Evolutionary conservation across 352 stramenopile species (phyloP).

Genomic region (Chrysophaeum taylorii): DNA sequence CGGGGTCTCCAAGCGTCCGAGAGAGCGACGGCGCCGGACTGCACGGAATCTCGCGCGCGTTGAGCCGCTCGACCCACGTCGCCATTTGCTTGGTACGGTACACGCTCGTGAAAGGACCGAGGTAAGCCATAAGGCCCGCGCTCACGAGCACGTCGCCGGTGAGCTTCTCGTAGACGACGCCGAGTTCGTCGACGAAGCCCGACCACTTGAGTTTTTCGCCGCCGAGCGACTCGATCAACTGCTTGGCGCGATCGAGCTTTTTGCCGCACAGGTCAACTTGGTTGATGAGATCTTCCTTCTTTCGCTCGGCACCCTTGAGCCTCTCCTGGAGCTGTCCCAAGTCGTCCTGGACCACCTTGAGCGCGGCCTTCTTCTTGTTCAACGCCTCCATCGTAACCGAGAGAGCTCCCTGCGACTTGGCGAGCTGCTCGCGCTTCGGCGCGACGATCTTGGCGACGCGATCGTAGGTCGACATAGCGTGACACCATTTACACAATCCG

Average conservation of each 20-base stretch:
- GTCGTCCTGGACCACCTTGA: slow-evolving; percentile 78
- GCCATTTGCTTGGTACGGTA: slow-evolving; percentile 65
- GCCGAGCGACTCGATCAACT: slow-evolving; percentile 77
- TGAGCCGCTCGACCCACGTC: slow-evolving; percentile 55
- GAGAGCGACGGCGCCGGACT: slow-evolving; percentile 41
- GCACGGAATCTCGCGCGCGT: slow-evolving; percentile 37
- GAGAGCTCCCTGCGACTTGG: slow-evolving; percentile 62
- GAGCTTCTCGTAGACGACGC: slow-evolving; percentile 66
- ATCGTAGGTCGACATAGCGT: slow-evolving; percentile 81
- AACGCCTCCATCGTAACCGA: slow-evolving; percentile 73
- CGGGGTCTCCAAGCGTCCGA: slow-evolving; percentile 70
- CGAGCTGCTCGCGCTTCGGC: slow-evolving; percentile 74
- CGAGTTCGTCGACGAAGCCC: slow-evolving; percentile 65
- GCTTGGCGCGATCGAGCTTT: slow-evolving; percentile 77
- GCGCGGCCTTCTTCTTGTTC: slow-evolving; percentile 71
- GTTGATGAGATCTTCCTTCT: slow-evolving; percentile 77
- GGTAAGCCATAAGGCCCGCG: slow-evolving; percentile 76
- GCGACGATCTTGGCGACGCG: slow-evolving; percentile 78
- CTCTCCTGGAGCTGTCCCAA: slow-evolving; percentile 66
- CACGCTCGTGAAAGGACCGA: slow-evolving; percentile 79
- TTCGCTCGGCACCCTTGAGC: slow-evolving; percentile 69
- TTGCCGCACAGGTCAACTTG: slow-evolving; percentile 82
- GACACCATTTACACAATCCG: slow-evolving; percentile 81
- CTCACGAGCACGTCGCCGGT: slow-evolving; percentile 80
- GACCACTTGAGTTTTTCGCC: slow-evolving; percentile 80